phyloP scores from a whole-genome alignment of 164 flowering plant species.

The Paratinospora sagittata region DNA sequence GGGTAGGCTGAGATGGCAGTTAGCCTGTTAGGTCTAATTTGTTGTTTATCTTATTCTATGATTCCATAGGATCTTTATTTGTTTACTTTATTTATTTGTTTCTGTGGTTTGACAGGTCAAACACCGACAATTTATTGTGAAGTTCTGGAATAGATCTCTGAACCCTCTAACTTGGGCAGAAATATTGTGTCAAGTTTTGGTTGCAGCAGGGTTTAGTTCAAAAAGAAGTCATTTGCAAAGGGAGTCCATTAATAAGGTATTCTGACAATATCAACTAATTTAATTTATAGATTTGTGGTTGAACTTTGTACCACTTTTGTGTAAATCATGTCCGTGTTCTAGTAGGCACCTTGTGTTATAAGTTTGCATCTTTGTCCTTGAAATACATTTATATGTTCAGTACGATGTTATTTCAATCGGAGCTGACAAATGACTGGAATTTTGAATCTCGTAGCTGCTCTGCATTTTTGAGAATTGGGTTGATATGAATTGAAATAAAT shows the following conservation, averaged over 20 bases:
- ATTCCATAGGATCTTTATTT: neutral
- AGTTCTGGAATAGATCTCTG: conserved; percentile 66
- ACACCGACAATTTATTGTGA: conserved; percentile 39
- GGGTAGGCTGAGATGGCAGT: neutral
- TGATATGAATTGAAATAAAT: neutral
- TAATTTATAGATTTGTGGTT: neutral
- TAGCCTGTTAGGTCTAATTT: neutral
- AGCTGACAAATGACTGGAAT: neutral
- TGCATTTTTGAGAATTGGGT: neutral
- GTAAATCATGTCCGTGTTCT: neutral
- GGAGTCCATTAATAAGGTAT: conserved; percentile 53
- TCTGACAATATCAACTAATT: neutral
- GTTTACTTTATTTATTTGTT: neutral
- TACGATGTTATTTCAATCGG: neutral
- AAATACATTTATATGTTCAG: neutral
- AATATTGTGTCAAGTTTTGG: conserved; percentile 71
- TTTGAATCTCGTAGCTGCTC: neutral
- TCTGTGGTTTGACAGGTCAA: conserved; percentile 44
- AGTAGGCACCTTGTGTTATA: neutral
- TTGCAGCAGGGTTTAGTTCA: conserved; percentile 90
- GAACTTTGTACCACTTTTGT: neutral
- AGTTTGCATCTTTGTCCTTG: neutral
- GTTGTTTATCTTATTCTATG: neutral
- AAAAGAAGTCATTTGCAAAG: conserved; percentile 33
- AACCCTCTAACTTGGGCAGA: conserved; percentile 90